Percentiles rank a stretch among this genome's conserved stretches.
Conservation (phyloP, 1,284 basidiomycete genomes). For the Leccinum pseudoinsigne region DNA sequence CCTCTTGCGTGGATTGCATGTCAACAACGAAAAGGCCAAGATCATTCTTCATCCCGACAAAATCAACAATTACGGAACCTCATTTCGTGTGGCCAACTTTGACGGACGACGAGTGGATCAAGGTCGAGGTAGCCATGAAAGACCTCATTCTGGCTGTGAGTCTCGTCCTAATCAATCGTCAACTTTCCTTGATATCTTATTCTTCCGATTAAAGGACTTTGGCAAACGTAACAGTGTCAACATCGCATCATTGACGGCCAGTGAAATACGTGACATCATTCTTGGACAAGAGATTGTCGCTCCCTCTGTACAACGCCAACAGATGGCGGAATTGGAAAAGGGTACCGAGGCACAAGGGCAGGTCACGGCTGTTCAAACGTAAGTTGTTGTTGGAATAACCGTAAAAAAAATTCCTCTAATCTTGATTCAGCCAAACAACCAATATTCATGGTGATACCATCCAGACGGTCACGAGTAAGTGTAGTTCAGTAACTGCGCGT, state of each 20-base stretch:
- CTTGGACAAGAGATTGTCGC: slow-evolving; percentile 97
- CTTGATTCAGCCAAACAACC: slow-evolving; percentile 75
- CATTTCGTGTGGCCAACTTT: slow-evolving; percentile 99
- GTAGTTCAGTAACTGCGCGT: neutral
- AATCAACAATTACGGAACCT: slow-evolving; percentile 94
- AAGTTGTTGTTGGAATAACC: slow-evolving; percentile 26
- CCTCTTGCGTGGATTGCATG: slow-evolving; percentile 93
- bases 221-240: slow-evolving; percentile 99
- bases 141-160: slow-evolving; percentile 85
- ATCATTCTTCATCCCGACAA: slow-evolving; percentile 86
- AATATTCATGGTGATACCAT: slow-evolving; percentile 98
- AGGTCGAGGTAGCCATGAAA: slow-evolving; percentile 97
- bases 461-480: slow-evolving; percentile 89
- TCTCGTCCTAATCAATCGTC: slow-evolving; percentile 4
- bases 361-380: slow-evolving; percentile 95
- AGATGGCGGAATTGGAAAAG: slow-evolving; percentile 99
- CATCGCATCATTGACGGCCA: slow-evolving; percentile 94
- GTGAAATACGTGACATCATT: slow-evolving; percentile 96
- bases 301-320: slow-evolving; percentile 91
- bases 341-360: slow-evolving; percentile 92
- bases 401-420: slow-evolving; percentile 14
- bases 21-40: slow-evolving; percentile 99
- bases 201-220: slow-evolving; percentile 68
- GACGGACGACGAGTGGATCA: slow-evolving; percentile 98
- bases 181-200: slow-evolving; percentile 4